Conservation (phyloP, 2,329 filamentous ascomycete species). For the Aspergillus aculeatus region DNA sequence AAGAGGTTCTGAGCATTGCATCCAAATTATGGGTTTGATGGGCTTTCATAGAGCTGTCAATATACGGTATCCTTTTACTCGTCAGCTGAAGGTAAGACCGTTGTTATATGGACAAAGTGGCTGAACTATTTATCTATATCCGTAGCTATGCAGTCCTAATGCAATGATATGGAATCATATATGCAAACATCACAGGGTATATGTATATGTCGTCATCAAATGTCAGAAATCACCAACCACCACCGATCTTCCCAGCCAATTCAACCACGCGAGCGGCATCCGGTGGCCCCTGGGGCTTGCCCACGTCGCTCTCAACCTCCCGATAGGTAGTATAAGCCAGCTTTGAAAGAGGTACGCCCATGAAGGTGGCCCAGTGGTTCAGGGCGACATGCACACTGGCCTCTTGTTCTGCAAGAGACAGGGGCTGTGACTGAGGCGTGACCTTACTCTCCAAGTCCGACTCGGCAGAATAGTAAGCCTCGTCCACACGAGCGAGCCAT, state of each 20-base stretch:
- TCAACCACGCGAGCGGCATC: slow-evolving; percentile 83
- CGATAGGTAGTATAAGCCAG: slow-evolving; percentile 85
- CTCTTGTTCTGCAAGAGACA: slow-evolving; percentile 28
- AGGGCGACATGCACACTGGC: slow-evolving; percentile 62
- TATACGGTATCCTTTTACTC: no score
- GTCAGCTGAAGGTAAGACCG: no score
- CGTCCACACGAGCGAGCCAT: slow-evolving; percentile 79
- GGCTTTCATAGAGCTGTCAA: no score
- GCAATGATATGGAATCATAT: slow-evolving; percentile 1
- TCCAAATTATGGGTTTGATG: no score
- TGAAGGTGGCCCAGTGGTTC: slow-evolving; percentile 71
- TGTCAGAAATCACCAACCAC: slow-evolving; percentile 70
- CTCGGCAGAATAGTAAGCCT: slow-evolving; percentile 82
- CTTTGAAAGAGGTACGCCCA: slow-evolving; percentile 67
- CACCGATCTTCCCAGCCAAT: slow-evolving; percentile 84
- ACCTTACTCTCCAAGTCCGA: slow-evolving; percentile 49
- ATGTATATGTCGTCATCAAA: slow-evolving; percentile 24
- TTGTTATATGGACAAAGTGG: no score
- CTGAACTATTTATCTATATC: slow-evolving; percentile 11
- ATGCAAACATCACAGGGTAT: slow-evolving; percentile 17
- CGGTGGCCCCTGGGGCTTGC: slow-evolving; percentile 62
- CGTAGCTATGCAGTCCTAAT: background rate
- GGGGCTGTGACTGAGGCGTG: slow-evolving; percentile 28
- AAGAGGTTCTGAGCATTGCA: no score
- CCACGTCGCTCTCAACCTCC: slow-evolving; percentile 91